Evolutionary conservation across 768 basidiomycete genomes (phyloP).

Genomic region (Mycena epipterygia): DNA sequence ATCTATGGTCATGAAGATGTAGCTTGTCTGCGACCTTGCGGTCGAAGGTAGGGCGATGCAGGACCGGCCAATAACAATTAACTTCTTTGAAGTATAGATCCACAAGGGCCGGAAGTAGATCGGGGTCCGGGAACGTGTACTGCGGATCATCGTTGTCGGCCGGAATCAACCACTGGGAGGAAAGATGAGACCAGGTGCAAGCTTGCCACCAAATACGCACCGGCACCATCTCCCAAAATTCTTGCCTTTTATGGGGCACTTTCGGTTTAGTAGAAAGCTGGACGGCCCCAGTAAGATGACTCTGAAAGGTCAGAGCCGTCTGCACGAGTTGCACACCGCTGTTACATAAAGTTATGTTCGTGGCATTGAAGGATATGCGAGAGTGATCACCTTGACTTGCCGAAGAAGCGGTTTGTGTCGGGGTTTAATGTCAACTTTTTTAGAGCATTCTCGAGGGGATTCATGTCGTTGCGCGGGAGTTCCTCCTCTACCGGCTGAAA

Average conservation of each 20-base stretch:
- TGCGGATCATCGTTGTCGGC: conserved; percentile 34
- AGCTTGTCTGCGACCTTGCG: conserved; percentile 60
- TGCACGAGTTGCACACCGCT: conserved; percentile 67
- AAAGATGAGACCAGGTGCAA: neutral
- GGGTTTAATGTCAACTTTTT: conserved; percentile 55
- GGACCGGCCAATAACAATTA: conserved; percentile 71
- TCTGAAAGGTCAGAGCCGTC: conserved; percentile 68
- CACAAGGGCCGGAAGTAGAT: conserved; percentile 67
- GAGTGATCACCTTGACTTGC: conserved; percentile 51
- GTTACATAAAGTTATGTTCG: neutral
- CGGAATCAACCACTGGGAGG: conserved; percentile 17
- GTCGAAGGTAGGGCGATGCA: conserved; percentile 82
- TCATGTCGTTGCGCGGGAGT: conserved; percentile 55
- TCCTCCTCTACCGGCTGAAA: conserved; percentile 47
- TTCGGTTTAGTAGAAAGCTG: conserved; percentile 27
- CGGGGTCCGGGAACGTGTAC: conserved; percentile 64
- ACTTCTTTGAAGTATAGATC: conserved; percentile 67
- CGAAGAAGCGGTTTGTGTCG: conserved; percentile 60
- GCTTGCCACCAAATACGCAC: conserved; percentile 45
- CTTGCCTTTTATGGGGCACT: conserved; percentile 50
- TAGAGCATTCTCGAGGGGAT: conserved; percentile 40
- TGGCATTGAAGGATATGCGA: too few species aligned
- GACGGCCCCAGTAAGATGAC: neutral
- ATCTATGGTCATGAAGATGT: conserved; percentile 63
- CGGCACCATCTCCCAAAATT: conserved; percentile 63